Percentiles rank a stretch among this genome's conserved stretches.
Evolutionary conservation across 768 basidiomycete species (phyloP).

Genomic region (Hericium erinaceus): DNA sequence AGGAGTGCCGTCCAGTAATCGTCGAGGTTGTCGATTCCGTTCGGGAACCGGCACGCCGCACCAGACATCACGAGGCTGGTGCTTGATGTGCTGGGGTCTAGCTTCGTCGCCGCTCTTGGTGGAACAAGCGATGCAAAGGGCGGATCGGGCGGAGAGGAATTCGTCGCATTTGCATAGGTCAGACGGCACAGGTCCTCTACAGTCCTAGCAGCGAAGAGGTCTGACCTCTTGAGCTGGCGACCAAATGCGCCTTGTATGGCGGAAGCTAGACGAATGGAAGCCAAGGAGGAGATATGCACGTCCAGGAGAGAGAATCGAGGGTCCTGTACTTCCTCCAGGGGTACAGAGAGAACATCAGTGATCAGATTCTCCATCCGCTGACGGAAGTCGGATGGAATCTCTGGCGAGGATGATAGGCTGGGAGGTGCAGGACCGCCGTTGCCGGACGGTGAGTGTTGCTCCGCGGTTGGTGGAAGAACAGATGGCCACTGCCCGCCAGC

Average conservation of each 20-base stretch:
- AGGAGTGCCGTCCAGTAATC: constrained; percentile 2
- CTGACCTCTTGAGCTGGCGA: background rate
- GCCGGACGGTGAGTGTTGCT: background rate
- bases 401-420: background rate
- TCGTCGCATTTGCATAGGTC: background rate
- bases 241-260: background rate
- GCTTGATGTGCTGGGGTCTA: background rate
- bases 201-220: background rate
- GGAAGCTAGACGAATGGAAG: background rate
- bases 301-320: background rate
- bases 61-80: background rate
- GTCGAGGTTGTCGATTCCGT: background rate
- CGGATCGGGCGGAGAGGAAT: background rate
- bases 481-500: background rate
- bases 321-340: background rate
- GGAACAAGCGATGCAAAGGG: background rate
- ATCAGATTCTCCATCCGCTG: background rate
- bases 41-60: background rate
- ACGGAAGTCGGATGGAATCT: background rate
- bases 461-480: background rate
- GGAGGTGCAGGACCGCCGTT: background rate
- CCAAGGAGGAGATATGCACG: background rate
- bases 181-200: background rate
- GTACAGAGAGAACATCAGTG: background rate
- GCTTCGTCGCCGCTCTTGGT: background rate